These are phyloP conservation scores for Myxozyma lipomycoides DNA, from an alignment of 805 yeast genomes.

Conservation along the genomic window DNA sequence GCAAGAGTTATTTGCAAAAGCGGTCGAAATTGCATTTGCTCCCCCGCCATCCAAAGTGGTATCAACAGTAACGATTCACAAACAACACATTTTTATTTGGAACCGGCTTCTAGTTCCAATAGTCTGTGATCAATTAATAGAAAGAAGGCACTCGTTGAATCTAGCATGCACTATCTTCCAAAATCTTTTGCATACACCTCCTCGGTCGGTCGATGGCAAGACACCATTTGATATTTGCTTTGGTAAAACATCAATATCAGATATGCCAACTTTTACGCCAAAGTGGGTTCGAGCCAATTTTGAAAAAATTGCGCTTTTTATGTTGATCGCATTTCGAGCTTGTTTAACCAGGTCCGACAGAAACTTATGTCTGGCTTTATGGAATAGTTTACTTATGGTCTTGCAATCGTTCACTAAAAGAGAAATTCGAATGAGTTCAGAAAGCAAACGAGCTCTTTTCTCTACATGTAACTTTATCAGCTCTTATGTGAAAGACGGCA, in stretches of 20 bases:
- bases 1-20: neutral
- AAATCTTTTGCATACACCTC: neutral
- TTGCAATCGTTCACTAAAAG: neutral
- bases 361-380: neutral
- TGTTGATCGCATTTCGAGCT: neutral
- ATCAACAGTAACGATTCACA: too few species aligned
- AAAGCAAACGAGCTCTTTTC: too few species aligned
- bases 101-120: neutral
- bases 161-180: neutral
- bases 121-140: neutral
- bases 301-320: too few species aligned
- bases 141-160: neutral
- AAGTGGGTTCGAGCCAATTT: neutral
- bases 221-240: neutral
- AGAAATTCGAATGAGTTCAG: neutral
- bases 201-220: neutral
- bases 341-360: neutral
- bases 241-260: neutral
- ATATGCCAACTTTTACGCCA: neutral
- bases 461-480: too few species aligned
- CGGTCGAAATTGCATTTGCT: too few species aligned
- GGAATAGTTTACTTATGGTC: neutral
- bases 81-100: neutral
- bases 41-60: too few species aligned
- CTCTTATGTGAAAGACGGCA: too few species aligned